Conservation (phyloP, 371 early-diverging fungal species). For the Parasitella parasitica region DNA sequence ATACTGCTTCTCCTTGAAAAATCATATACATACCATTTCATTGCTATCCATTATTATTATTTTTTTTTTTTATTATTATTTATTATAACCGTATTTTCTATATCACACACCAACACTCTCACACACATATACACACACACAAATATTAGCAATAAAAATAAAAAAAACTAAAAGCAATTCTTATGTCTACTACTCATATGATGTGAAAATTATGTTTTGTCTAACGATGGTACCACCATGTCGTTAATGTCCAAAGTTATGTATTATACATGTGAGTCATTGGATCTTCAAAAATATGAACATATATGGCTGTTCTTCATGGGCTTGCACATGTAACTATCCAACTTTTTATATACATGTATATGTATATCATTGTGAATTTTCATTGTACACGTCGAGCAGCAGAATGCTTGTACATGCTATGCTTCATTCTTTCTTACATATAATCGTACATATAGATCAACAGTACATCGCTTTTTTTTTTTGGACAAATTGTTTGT, state of each 20-base stretch:
- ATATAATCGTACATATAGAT: background rate
- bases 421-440: background rate
- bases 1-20: slow-evolving; percentile 1
- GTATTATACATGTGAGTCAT: no score
- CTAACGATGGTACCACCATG: background rate
- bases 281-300: no score
- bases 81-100: background rate
- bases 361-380: no score
- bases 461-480: background rate
- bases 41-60: background rate
- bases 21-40: slow-evolving; percentile 22
- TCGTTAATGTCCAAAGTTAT: no score
- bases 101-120: background rate
- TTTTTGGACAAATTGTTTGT: background rate
- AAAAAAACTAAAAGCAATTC: background rate
- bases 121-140: background rate
- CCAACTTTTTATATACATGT: no score
- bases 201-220: no score
- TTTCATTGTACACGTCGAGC: background rate
- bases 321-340: no score
- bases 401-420: no score
- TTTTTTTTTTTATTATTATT: background rate
- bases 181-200: background rate
- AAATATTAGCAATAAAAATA: background rate
- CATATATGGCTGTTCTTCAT: no score